Percentiles rank a stretch among this genome's conserved stretches.
Conservation (phyloP, 176 grass and related monocot species). For the Hordeum marinum region DNA sequence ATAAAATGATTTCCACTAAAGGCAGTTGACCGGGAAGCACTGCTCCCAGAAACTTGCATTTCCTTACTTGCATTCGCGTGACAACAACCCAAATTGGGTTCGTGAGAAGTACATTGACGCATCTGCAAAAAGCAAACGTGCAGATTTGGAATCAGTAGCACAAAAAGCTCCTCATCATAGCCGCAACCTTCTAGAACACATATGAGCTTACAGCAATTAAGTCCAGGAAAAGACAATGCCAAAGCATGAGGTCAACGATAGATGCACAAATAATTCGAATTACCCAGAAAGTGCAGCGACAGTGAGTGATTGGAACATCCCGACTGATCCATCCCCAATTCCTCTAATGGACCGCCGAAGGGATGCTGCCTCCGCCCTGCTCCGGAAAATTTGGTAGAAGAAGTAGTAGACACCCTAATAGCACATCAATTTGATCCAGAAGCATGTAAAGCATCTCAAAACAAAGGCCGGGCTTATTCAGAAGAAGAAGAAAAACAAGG, state of each 20-base stretch:
- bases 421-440: slow-evolving; percentile 5
- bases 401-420: slow-evolving; percentile 92
- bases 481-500: not conserved
- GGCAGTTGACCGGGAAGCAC: not conserved
- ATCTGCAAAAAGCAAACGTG: slow-evolving; percentile 40
- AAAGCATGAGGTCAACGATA: slow-evolving; percentile 7
- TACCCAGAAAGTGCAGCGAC: slow-evolving; percentile 87
- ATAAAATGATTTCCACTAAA: slow-evolving; percentile 3
- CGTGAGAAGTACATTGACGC: slow-evolving; percentile 89
- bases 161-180: not conserved
- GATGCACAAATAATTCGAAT: slow-evolving; percentile 4
- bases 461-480: not conserved
- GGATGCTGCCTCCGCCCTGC: slow-evolving; percentile 56
- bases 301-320: slow-evolving; percentile 79
- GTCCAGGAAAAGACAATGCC: not conserved
- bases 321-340: slow-evolving; percentile 83
- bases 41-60: not conserved
- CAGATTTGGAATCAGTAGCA: not conserved
- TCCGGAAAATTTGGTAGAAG: slow-evolving; percentile 95
- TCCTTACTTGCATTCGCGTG: slow-evolving; percentile 83
- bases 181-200: not conserved
- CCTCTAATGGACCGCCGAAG: slow-evolving; percentile 51
- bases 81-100: slow-evolving; percentile 95
- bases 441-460: not conserved
- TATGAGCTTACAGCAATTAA: not conserved